Base-by-base conservation (phyloP, 306 rosid species). In the Coriaria nepalensis region DNA sequence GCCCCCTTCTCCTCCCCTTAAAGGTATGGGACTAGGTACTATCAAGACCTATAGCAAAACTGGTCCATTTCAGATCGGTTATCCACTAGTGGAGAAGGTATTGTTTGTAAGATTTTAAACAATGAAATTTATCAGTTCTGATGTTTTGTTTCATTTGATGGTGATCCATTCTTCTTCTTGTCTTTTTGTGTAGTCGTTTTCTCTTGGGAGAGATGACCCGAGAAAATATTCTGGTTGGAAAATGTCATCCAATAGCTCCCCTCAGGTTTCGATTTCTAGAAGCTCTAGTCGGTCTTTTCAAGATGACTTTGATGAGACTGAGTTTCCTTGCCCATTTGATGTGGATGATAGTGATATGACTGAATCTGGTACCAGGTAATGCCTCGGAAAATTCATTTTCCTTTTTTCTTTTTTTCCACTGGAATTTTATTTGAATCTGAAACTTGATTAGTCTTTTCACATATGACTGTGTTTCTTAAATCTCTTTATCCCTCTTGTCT, bases 221-320 rank as follows among this genome's bases (percentile, higher is more conserved):
- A 72, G 63, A 43, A 87, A 61, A 57, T 37, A 49, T 68, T 73
- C 62, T 47, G 94, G 81, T 48, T 45, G 56, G 56, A 82, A 62
- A 68, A 52, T 64, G 59, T 61, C 92, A 43, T 62, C 82, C 35
- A 65, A 51, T 64, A 56, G 73, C 73, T 77, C 65, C 4, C 93
- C 69, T 0, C 80, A 40, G 52, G 55, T 76, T 65, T 79, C 80
- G 39, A 33, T 71, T 71, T 74, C 88, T 44, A 78, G 86, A 70
- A 68, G 94, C 81, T 76, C 96, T 41, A 88, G 93, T 58, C 81
- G 81, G 72, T 87, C 88, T 55, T 69, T 66, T 52, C 86, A 65
- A 38, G 83, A 78, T 40, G 55, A 59, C 13, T 40, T 65, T 54
- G 94, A 83, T 66, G 83, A 80, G 50, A 13, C 76, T 37, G 93